Percentiles rank a stretch among this genome's conserved stretches.
Evolutionary conservation across 257 asterid species (phyloP).

Genomic region (Nicotiana knightiana): DNA sequence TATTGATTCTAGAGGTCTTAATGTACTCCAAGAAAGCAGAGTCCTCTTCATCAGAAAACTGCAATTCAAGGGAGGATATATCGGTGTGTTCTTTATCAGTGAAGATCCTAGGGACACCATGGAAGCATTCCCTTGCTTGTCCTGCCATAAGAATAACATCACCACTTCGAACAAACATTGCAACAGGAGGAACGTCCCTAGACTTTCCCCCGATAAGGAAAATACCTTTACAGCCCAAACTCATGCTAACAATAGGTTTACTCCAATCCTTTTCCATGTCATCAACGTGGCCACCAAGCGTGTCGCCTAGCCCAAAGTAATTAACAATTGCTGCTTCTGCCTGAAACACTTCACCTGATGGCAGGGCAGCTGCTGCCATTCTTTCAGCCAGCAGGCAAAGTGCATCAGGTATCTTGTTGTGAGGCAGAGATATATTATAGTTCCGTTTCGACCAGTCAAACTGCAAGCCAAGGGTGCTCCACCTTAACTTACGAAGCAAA

Average conservation of each 20-base stretch:
- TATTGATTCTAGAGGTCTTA: constrained; percentile 80
- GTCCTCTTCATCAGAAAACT: constrained; percentile 41
- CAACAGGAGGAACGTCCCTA: constrained; percentile 65
- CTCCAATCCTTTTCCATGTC: constrained; percentile 99
- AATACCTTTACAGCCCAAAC: constrained; percentile 96
- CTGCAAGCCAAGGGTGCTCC: constrained; percentile 99
- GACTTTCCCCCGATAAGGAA: constrained; percentile 92
- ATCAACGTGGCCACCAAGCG: constrained; percentile 97
- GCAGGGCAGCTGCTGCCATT: constrained; percentile 85
- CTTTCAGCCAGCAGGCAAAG: constrained; percentile 59
- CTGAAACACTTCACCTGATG: constrained; percentile 55
- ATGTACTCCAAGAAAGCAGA: constrained; percentile 50
- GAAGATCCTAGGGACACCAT: constrained; percentile 91
- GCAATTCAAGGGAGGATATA: constrained; percentile 50
- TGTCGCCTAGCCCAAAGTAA: constrained; percentile 82
- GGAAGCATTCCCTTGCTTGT: constrained; percentile 93
- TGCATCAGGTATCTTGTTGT: constrained; percentile 75
- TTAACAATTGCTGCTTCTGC: constrained; percentile 98
- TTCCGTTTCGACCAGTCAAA: constrained; percentile 98
- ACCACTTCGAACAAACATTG: constrained; percentile 93
- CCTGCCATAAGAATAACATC: constrained; percentile 89
- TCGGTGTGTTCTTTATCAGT: constrained; percentile 67
- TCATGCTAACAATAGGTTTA: constrained; percentile 96
- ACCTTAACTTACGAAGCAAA: constrained; percentile 96
- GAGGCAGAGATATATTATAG: constrained; percentile 77